Evolutionary conservation across 176 grass and related monocot genomes (phyloP).

Genomic region (Carex littledalei): DNA sequence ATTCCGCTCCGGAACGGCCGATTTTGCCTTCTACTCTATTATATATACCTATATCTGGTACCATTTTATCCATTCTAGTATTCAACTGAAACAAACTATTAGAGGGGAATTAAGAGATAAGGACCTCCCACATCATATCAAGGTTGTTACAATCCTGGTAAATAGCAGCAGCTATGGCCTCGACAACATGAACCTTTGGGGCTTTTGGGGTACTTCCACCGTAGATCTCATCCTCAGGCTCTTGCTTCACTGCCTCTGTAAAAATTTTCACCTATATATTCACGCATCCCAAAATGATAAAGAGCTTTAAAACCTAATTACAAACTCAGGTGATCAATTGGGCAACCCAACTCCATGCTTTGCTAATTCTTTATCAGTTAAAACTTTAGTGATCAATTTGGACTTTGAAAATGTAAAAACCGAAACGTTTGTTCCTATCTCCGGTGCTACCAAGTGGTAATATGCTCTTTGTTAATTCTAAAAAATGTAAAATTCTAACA

Average conservation of each 20-base stretch:
- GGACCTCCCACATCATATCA: slow-evolving; percentile 64
- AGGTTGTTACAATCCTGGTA: slow-evolving; percentile 75
- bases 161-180: slow-evolving; percentile 60
- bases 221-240: slow-evolving; percentile 30
- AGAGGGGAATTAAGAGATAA: background rate
- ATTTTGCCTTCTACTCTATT: accelerated
- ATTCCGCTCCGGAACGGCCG: accelerated
- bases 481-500: too few species aligned
- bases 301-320: background rate
- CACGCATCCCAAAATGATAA: background rate
- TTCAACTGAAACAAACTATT: background rate
- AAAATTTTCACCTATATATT: slow-evolving; percentile 49
- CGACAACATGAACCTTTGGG: slow-evolving; percentile 69
- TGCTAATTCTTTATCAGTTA: background rate
- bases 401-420: too few species aligned
- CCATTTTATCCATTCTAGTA: too few species aligned
- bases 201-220: slow-evolving; percentile 49
- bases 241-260: slow-evolving; percentile 38
- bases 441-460: too few species aligned
- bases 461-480: background rate
- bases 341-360: background rate
- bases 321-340: background rate
- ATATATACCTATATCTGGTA: too few species aligned
- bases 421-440: too few species aligned
- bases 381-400: too few species aligned